Evolutionary conservation across 495 filamentous ascomycete species (phyloP).

Genomic region (Aspergillus heteromorphus): DNA sequence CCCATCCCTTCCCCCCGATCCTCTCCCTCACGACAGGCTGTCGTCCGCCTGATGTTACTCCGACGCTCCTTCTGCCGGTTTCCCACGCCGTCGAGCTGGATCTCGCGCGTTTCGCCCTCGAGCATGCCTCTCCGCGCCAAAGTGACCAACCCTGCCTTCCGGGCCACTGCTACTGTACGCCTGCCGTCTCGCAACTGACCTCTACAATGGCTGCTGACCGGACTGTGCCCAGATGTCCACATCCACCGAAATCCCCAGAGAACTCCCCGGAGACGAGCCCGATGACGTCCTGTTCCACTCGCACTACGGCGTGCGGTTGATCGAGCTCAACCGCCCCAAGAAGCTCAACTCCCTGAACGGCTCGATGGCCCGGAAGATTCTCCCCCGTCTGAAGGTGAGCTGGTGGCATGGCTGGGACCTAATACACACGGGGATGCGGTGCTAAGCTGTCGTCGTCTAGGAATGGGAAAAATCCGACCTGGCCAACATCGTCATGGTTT

Average conservation of each 20-base stretch:
- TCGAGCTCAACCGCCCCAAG: conserved; percentile 88
- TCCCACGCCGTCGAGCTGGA: conserved; percentile 48
- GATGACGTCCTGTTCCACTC: conserved; percentile 90
- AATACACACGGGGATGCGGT: neutral
- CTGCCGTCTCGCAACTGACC: neutral
- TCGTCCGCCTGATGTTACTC: conserved; percentile 47
- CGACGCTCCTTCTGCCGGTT: conserved; percentile 40
- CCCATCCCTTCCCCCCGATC: conserved; percentile 14
- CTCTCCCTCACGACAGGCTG: conserved; percentile 14
- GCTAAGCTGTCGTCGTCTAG: conserved; percentile 29
- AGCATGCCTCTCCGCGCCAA: conserved; percentile 87
- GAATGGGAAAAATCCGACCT: conserved; percentile 94
- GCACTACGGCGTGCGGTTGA: conserved; percentile 80
- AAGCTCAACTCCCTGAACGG: conserved; percentile 88
- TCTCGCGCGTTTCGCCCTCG: conserved; percentile 43
- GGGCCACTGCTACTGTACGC: conserved; percentile 42
- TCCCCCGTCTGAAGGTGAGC: conserved; percentile 66
- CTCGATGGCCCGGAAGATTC: conserved; percentile 91
- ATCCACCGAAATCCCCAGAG: conserved; percentile 40
- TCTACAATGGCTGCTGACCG: neutral
- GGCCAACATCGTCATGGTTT: conserved; percentile 87
- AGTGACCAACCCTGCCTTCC: conserved; percentile 58
- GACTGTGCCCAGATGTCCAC: conserved; percentile 53
- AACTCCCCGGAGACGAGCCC: conserved; percentile 62
- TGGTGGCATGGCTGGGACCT: neutral